Evolutionary conservation across 2,329 filamentous ascomycete species (phyloP).

Genomic region (Scytalidium sp.): DNA sequence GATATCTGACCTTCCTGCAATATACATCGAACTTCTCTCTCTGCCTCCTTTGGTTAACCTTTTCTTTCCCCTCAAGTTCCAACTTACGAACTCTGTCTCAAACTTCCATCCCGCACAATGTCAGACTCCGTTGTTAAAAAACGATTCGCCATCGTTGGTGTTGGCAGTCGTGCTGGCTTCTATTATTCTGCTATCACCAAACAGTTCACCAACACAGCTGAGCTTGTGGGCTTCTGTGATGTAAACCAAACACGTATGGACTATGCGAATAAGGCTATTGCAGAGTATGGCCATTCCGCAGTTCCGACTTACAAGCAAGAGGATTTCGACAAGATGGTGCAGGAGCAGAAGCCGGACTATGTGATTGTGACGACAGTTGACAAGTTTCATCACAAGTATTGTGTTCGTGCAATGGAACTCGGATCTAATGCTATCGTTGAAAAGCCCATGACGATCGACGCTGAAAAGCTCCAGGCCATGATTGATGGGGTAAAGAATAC

Average conservation of each 20-base stretch:
- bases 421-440: slow-evolving; percentile 61
- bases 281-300: slow-evolving; percentile 39
- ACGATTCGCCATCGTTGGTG: slow-evolving; percentile 57
- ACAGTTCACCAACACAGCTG: slow-evolving; percentile 47
- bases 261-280: slow-evolving; percentile 49
- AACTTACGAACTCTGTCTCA: too few species aligned
- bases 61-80: too few species aligned
- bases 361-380: slow-evolving; percentile 63
- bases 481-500: slow-evolving; percentile 51
- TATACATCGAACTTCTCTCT: too few species aligned
- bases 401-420: slow-evolving; percentile 54
- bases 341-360: slow-evolving; percentile 54
- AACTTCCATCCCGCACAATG: too few species aligned
- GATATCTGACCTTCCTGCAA: too few species aligned
- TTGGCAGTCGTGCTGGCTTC: slow-evolving; percentile 55
- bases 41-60: too few species aligned
- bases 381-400: slow-evolving; percentile 58
- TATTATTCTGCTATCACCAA: slow-evolving; percentile 57
- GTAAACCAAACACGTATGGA: slow-evolving; percentile 58
- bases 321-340: slow-evolving; percentile 57
- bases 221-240: slow-evolving; percentile 55
- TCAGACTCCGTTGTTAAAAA: too few species aligned
- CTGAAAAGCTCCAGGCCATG: slow-evolving; percentile 50
- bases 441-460: slow-evolving; percentile 64
- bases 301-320: slow-evolving; percentile 52